Conservation (phyloP, 208 protist genomes). For the Crithidia mellificae region DNA sequence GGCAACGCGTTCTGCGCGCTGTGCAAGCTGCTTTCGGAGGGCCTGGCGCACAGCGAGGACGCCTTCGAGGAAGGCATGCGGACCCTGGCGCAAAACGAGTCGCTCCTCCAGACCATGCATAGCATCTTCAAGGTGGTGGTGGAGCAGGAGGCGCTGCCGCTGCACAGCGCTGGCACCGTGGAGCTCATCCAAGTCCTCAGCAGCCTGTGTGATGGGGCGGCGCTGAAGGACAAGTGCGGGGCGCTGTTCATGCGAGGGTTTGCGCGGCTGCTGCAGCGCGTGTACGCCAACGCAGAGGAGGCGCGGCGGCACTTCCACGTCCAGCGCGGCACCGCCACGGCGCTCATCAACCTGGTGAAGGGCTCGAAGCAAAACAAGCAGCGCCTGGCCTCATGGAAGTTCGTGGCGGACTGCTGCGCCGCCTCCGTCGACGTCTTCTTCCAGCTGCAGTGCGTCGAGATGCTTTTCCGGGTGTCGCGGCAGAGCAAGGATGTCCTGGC, state of each 20-base stretch:
- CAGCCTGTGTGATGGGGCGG: slow-evolving; percentile 79
- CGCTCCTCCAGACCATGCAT: slow-evolving; percentile 73
- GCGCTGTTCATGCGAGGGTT: slow-evolving; percentile 74
- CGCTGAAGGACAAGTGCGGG: slow-evolving; percentile 79
- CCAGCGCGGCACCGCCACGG: slow-evolving; percentile 73
- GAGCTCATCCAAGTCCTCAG: slow-evolving; percentile 82
- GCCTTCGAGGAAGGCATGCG: slow-evolving; percentile 79
- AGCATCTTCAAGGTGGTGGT: slow-evolving; percentile 70
- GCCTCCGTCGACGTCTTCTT: slow-evolving; percentile 88
- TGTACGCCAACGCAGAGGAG: slow-evolving; percentile 57
- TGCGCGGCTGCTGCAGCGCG: slow-evolving; percentile 54
- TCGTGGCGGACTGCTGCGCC: slow-evolving; percentile 71
- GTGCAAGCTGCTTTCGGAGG: slow-evolving; percentile 84
- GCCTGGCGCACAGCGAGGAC: slow-evolving; percentile 67
- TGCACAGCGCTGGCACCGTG: slow-evolving; percentile 71
- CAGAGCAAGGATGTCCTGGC: slow-evolving; percentile 64
- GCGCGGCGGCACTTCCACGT: slow-evolving; percentile 57
- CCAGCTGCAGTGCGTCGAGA: slow-evolving; percentile 90
- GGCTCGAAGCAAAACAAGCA: slow-evolving; percentile 88
- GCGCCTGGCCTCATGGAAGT: slow-evolving; percentile 70
- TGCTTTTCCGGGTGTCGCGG: slow-evolving; percentile 85
- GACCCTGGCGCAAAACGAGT: slow-evolving; percentile 53
- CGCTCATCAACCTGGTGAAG: slow-evolving; percentile 91
- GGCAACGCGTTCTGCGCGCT: slow-evolving; percentile 75
- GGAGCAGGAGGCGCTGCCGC: slow-evolving; percentile 51